Conservation (phyloP, 2,329 filamentous ascomycete genomes). For the Hymenoscyphus scutula region DNA sequence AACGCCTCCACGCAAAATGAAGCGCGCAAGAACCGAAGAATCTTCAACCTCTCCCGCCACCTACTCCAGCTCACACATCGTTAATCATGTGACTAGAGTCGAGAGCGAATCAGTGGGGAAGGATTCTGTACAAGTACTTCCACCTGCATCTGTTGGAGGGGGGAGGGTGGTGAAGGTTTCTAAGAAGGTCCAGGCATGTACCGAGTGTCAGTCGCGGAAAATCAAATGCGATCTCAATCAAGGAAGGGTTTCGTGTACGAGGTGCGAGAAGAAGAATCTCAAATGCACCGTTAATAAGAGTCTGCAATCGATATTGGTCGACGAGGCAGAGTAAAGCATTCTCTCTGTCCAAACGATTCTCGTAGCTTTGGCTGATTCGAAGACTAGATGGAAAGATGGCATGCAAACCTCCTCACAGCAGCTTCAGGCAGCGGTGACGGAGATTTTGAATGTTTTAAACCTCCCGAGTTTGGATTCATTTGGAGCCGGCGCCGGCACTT, state of each 20-base stretch:
- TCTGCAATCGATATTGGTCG: constrained; percentile 53
- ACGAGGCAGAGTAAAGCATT: constrained; percentile 48
- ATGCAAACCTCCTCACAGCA: constrained; percentile 40
- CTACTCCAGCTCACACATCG: not conserved
- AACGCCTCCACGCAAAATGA: not conserved
- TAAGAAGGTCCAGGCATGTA: constrained; percentile 7
- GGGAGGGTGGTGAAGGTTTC: not conserved
- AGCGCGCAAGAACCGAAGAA: constrained; percentile 2
- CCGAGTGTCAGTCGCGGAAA: constrained; percentile 53
- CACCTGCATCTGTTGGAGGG: not conserved
- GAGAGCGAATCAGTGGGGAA: not conserved
- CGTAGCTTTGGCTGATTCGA: not conserved
- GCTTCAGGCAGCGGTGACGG: constrained; percentile 44
- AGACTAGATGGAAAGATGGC: constrained; percentile 44
- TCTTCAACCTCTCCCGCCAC: not conserved
- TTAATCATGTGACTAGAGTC: not conserved
- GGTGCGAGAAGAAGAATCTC: constrained; percentile 49
- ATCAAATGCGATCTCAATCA: constrained; percentile 47
- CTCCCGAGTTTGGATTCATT: constrained; percentile 43
- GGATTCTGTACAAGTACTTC: not conserved
- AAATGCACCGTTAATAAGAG: constrained; percentile 55
- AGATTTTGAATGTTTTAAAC: constrained; percentile 44
- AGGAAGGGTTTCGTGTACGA: constrained; percentile 40
- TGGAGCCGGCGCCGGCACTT: not conserved
- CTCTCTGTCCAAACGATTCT: not conserved